A percentile compares a stretch with the other conserved stretches of the same genome.
phyloP scores from a whole-genome alignment of 2,329 filamentous ascomycete genomes.

The Aureobasidium mangrovei region DNA sequence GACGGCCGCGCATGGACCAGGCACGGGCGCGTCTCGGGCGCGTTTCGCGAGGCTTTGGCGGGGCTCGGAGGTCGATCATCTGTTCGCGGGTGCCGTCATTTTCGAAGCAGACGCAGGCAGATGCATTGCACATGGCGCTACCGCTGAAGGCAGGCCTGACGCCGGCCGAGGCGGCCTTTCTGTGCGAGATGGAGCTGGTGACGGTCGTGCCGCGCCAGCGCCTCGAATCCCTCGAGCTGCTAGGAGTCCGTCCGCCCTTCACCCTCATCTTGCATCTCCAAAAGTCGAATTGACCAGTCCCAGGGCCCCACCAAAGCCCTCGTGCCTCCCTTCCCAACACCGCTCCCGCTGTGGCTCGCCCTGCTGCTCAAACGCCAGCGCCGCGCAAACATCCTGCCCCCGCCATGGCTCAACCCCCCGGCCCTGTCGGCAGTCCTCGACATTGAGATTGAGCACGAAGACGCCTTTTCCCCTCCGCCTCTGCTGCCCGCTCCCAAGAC shows the following conservation, averaged over 20 bases:
- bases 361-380: slow-evolving; percentile 89
- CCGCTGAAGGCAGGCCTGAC: slow-evolving; percentile 59
- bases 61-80: too few relatives aligned
- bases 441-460: slow-evolving; percentile 63
- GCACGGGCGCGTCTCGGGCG: too few relatives aligned
- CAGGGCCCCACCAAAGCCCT: slow-evolving; percentile 72
- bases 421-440: slow-evolving; percentile 71
- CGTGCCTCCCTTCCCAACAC: slow-evolving; percentile 68
- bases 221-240: slow-evolving; percentile 74
- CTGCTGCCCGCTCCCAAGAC: slow-evolving; percentile 48
- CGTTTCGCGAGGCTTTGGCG: too few relatives aligned
- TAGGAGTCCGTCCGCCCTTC: slow-evolving; percentile 59
- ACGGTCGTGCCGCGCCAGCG: slow-evolving; percentile 86
- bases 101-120: too few relatives aligned
- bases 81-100: too few relatives aligned
- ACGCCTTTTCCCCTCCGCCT: slow-evolving; percentile 69
- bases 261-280: slow-evolving; percentile 14
- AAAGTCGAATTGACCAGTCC: neutral
- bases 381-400: slow-evolving; percentile 84
- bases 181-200: slow-evolving; percentile 96
- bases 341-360: slow-evolving; percentile 87
- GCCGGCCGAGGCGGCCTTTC: slow-evolving; percentile 81
- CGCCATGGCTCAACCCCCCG: slow-evolving; percentile 74
- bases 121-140: slow-evolving; percentile 44
- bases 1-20: too few relatives aligned